Percentiles rank a stretch among this genome's conserved stretches.
phyloP scores from a whole-genome alignment of 768 basidiomycete species.

The Russula vinacea region DNA sequence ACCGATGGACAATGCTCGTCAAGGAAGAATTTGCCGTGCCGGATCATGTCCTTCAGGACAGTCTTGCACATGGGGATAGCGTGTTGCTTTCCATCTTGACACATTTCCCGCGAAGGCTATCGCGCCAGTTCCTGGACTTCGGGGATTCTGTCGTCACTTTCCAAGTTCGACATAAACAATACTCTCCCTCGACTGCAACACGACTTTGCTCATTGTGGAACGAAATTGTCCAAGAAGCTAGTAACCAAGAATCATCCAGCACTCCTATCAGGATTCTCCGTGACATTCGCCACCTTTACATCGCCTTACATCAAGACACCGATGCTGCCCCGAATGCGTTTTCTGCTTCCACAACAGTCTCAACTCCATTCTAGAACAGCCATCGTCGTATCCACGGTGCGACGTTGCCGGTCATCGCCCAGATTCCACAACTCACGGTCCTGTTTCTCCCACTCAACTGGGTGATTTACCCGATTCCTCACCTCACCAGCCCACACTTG shows the following conservation, averaged over 20 bases:
- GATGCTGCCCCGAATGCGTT: not conserved
- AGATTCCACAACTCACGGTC: not conserved
- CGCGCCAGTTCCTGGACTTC: too few species aligned
- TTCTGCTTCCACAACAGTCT: not conserved
- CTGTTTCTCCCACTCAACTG: too few species aligned
- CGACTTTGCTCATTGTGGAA: constrained; percentile 1
- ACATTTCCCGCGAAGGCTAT: not conserved
- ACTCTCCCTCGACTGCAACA: not conserved
- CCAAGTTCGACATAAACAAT: not conserved
- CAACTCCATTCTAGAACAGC: too few species aligned
- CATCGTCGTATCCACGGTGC: not conserved
- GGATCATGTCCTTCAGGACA: not conserved
- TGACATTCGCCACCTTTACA: not conserved
- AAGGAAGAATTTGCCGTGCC: not conserved
- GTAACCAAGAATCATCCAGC: too few species aligned
- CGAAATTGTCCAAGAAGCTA: not conserved
- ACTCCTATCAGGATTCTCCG: not conserved
- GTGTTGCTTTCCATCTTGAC: constrained; percentile 4
- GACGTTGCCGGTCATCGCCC: not conserved
- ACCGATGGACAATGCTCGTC: not conserved
- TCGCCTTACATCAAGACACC: not conserved
- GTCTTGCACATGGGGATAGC: not conserved
- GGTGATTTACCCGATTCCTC: too few species aligned
- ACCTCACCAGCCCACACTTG: too few species aligned
- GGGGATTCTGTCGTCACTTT: not conserved